Base-by-base conservation (phyloP, 2,329 filamentous ascomycete genomes). In the Corniculantispora saksenae region DNA sequence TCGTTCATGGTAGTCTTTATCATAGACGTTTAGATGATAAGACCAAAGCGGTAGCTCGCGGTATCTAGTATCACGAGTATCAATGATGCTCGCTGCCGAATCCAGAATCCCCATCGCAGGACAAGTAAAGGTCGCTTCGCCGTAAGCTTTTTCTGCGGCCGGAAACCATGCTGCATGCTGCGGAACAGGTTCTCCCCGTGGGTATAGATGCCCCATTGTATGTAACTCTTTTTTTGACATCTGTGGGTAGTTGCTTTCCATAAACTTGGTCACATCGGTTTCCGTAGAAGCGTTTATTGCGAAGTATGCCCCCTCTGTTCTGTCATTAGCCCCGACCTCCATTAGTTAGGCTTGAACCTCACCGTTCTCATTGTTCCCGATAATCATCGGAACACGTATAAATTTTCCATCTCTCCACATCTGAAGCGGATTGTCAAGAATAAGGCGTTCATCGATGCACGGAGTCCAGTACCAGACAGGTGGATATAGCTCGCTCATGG, bases 381-480 rank as follows among this genome's bases (percentile, higher is more conserved):
- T 74, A 19, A 82, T 68, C 40, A 80, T 68, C 0, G 81, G 80
- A 35, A 82, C 77, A 32, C 74, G 68, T 56, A 79, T 48, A 60
- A 79, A 79, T n/a, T 70, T 67, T 0, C 79, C 78, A 1, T 69
- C 63, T 6, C 71, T 69, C 51, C 79, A 79, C 65, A 81, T 69
- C 5, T 57, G 63, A 55, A 78, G 79, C 1, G 79, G 78, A 15
- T 77, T 70, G 61, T 79, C 79, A 1, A 63, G 69, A 5, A 82
- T 67, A 7, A 82, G 67, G 8, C 74, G 74, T 19, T 79, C 81
- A 60, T 83, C 81, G n/a, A 50, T 50, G n/a, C 47, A 82, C 0
- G 81, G 81, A 3, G 79, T 78, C 77, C 78, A 83, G 73, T 81
- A 82, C 69, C 81, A 83, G 0, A 77, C 71, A 0, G 80, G 73